Evolutionary conservation across 805 yeast species (phyloP), one percentile per base, ranked within the genome.

Genomic region (Cyberlindnera euphorbiiphila): DNA sequence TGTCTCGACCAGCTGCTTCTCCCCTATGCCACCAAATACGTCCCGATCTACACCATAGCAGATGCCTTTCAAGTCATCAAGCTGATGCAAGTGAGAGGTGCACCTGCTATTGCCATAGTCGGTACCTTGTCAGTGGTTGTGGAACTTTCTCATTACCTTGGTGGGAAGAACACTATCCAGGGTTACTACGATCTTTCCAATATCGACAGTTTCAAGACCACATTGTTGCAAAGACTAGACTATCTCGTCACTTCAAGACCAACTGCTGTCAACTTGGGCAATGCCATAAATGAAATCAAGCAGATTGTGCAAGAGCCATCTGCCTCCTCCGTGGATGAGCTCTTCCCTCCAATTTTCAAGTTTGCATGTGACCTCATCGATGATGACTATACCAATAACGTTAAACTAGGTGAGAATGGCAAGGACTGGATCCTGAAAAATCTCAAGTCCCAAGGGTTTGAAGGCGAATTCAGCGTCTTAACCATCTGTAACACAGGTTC

Each of bases 401-500:
- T 68, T 48, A 71, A 70, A 37, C 81, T 93, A 50, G 98, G 98
- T 13, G 74, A 69, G 14, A 75, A 85, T 56, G 98, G 98, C 9
- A 73, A 85, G 18, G 62, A 70, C n/a, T 86, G 79, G 66, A 78
- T 86, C 37, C 49, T 59, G 20, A 57, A 72, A 2, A 56, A 61
- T 18, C 62, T 82, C 46, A 50, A 57, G 14, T 46, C 60, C 13
- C 74, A 78, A 44, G 62, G 67, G 5, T 78, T 74, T 50, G 55
- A 60, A 14, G 86, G 83, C 10, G 81, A 81, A 5, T 80, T 88
- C 56, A 76, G 94, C 1, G 89, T 87, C 4, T 63, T 93, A 56
- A 91, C 98, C 1, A 85, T 93, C 39, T 91, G 98, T 62, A 91
- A 91, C 62, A 91, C 98, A 1, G 98, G 98, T 0, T 86, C 97